Base-by-base conservation (phyloP, 2,329 filamentous ascomycete genomes). In the Hypoxylon rubiginosum region DNA sequence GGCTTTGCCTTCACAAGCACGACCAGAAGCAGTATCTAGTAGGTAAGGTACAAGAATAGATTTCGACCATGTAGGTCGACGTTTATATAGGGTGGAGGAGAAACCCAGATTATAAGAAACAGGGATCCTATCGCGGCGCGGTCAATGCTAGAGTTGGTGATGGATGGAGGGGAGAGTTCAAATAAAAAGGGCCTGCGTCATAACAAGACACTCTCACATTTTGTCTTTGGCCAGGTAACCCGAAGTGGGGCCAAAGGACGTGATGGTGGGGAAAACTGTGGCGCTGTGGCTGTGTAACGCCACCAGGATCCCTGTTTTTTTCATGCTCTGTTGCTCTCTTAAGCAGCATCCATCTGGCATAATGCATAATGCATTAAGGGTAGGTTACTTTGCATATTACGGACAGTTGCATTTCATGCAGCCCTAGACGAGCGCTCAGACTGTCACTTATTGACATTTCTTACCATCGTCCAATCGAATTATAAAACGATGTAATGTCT, bases 181-280 rank as follows among this genome's bases (percentile, higher is more conserved):
- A n/a, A n/a, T n/a, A 46, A 50, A 56, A 58, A 62, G 58, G 28
- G 39, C 58, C n/a, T 70, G 67, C 69, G 69, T 70, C 68, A 70
- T 71, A 70, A 71, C 62, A 68, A 58, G 58, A 60, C 45, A 58
- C 28, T 58, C 52, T 63, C 50, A 60, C 30, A 34, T 32, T 52
- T 54, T 21, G 32, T 52, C 50, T 71, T 66, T 66, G 55, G 21
- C 63, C 50, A 54, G 66, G 66, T 58, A 66, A 66, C 66, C 56
- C 28, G 17, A 49, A 39, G 30, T 26, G 50, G 28, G 46, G 50
- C 39, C 39, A 21, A 24, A 9, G 19, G n/a, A n/a, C n/a, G 39
- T 19, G 39, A 43, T 43, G 39, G 39, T 17, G 39, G 39, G 39
- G 39, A 7, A 2, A 19, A 17, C 3, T 52, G 26, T 51, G 32